Conservation (phyloP, 2,329 filamentous ascomycete species). For the Pestalotiopsis sp. region DNA sequence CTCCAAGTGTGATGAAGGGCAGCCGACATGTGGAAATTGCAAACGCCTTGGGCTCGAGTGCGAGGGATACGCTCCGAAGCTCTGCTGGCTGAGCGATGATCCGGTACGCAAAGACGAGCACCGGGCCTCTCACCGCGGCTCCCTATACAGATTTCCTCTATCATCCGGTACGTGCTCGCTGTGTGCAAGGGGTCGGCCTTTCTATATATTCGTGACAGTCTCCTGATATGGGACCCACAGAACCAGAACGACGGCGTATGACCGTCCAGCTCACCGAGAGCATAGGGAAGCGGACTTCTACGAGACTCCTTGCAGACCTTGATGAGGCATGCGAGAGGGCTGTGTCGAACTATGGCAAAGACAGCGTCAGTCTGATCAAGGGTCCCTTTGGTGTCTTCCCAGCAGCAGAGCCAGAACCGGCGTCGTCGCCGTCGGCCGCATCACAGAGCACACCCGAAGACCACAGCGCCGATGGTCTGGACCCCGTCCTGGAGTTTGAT, state of each 20-base stretch:
- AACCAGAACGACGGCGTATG: conserved; percentile 33
- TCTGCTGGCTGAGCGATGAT: conserved; percentile 32
- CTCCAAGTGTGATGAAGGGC: conserved; percentile 45
- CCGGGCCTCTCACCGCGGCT: conserved; percentile 14
- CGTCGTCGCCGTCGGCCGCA: neutral
- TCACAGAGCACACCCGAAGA: neutral
- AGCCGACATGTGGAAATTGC: conserved; percentile 40
- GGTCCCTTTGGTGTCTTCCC: conserved; percentile 20
- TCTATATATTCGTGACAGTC: neutral
- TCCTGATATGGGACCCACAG: conserved; percentile 13
- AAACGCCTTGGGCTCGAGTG: conserved; percentile 34
- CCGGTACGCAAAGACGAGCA: conserved; percentile 17
- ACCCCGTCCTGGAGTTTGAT: neutral
- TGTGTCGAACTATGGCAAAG: neutral
- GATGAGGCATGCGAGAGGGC: conserved; percentile 13
- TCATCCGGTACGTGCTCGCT: conserved; percentile 30
- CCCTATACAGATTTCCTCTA: conserved; percentile 41
- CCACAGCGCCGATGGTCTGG: neutral
- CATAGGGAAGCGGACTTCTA: conserved; percentile 25
- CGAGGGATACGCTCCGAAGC: conserved; percentile 39
- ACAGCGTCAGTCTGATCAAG: conserved; percentile 1
- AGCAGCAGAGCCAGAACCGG: neutral
- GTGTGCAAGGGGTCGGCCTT: neutral
- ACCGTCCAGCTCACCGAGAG: conserved; percentile 34
- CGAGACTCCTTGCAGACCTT: conserved; percentile 26